Base-by-base conservation (phyloP, 2,329 filamentous ascomycete genomes). In the Penicillium brasilianum region DNA sequence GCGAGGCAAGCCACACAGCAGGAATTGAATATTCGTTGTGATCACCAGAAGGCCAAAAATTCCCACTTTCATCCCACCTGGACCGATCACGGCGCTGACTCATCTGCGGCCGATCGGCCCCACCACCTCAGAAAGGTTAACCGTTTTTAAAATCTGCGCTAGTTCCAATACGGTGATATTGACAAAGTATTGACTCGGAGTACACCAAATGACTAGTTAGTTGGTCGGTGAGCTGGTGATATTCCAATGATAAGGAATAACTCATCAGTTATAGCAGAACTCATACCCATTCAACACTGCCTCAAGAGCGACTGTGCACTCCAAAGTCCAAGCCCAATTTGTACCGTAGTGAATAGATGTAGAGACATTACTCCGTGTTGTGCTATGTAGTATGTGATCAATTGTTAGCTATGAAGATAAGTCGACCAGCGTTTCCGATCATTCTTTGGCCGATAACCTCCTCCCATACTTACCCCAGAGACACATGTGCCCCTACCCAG, bases 11-110 rank as follows among this genome's bases (percentile, higher is more conserved):
- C 16, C 44, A 57, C 46, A 53, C n/a, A 37, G 30, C 39, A 32
- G 41, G 25, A 34, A 10, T 5, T 22, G 32, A 16, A 16, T n/a
- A 34, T 11, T 28, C 16, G 25, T 3, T 10, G 10, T 20, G 20
- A 11, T 32, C 28, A 34, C 4, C 34, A 57, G 22, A 37, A 16
- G 54, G 46, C 32, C 52, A 57, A 44, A 54, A 57, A 41, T 48
- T 51, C 58, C 50, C n/a, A 60, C 54, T 14, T 37, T 49, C 43
- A 22, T 28, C 28, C 25, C 43, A 49, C 10, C 36, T 28, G 25
- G 25, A 57, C 57, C 57, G 57, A 62, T 62, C 57, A 18, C 57
- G 60, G 60, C 48, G 60, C 41, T 62, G 60, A 62, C 32, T 62
- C 60, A 62, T 57, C 52, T 32, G 46, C 39, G 30, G 52, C 54